These are phyloP conservation scores for Coniochaeta prunicola DNA, from an alignment of 2,329 filamentous ascomycete species.

Conservation along the genomic window DNA sequence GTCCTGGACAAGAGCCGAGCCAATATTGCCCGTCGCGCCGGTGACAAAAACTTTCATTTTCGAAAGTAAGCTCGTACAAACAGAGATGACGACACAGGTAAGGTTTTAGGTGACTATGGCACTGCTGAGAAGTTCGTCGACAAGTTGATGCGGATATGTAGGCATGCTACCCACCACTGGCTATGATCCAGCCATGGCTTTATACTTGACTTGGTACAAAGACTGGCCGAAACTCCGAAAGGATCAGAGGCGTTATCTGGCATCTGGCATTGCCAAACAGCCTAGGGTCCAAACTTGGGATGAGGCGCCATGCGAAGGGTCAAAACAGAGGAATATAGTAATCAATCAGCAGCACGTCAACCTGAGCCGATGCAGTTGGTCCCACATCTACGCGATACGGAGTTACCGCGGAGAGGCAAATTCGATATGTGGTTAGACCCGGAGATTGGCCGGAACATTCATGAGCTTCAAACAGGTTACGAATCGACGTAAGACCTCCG, in stretches of 20 bases:
- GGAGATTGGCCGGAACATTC: not conserved
- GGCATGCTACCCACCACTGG: not conserved
- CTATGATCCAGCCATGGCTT: not conserved
- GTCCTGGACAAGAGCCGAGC: slow-evolving; percentile 27
- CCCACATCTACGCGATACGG: not conserved
- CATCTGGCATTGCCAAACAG: not conserved
- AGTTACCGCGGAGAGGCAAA: not conserved
- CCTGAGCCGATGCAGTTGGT: not conserved
- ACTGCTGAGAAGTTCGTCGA: not conserved
- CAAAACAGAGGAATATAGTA: not conserved
- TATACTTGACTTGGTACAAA: not conserved
- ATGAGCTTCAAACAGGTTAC: not conserved
- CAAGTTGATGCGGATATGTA: not conserved
- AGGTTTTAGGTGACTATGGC: too few relatives aligned
- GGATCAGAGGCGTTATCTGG: not conserved
- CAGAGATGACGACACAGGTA: not conserved
- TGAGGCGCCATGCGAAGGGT: not conserved
- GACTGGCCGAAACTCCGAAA: not conserved
- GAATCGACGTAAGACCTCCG: not conserved
- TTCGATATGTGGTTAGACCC: not conserved
- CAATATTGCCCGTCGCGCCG: slow-evolving; percentile 35
- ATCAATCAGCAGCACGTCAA: not conserved
- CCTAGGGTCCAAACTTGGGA: not conserved
- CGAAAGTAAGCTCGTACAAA: not conserved
- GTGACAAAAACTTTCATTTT: slow-evolving; percentile 31